Evolutionary conservation across 495 filamentous ascomycete species (phyloP), one percentile per base, ranked within the genome.

Genomic region (Neurospora africana): DNA sequence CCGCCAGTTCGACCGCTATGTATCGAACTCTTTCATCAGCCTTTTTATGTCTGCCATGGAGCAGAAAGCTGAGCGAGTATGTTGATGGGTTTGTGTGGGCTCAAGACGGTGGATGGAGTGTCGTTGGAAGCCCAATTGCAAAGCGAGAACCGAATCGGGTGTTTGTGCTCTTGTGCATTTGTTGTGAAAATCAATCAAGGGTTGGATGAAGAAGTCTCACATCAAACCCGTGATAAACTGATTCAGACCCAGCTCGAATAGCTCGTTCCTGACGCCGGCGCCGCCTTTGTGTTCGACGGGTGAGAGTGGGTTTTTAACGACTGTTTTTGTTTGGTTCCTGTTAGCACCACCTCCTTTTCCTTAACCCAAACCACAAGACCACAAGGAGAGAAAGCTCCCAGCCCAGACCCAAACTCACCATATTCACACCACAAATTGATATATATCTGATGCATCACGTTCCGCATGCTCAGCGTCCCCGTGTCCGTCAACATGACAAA

Each of bases 391-490:
- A 37, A 8, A 38, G 37, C 37, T n/a, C 10, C 9, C 37, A 38
- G 37, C 37, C 37, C 37, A 10, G 37, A 38, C 30, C 30, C 9
- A 11, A 3, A 78, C 88, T 74, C 81, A 94, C 92, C 92, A 78
- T 93, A 98, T 85, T 99, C 95, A 58, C 98, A 93, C 83, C 93
- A 98, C 33, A 98, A 88, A 82, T 95, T 98, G 78, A 97, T 95
- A 80, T 98, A 98, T 70, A 99, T 98, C 86, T 99, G 95, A 80
- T 99, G 93, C 78, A 99, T 85, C 10, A 94, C 94, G 72, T 94
- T 91, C 39, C 93, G 90, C 87, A 98, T 93, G 81, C 92, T 97
- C 72, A 91, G 90, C 72, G 91, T 92, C 79, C 91, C 92, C 53
- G 91, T 89, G 82, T 98, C 95, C 43, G 95, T 98, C 75, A 98